Base-by-base conservation (phyloP, 108 stramenopile species). In the Skeletonema menzelii region DNA sequence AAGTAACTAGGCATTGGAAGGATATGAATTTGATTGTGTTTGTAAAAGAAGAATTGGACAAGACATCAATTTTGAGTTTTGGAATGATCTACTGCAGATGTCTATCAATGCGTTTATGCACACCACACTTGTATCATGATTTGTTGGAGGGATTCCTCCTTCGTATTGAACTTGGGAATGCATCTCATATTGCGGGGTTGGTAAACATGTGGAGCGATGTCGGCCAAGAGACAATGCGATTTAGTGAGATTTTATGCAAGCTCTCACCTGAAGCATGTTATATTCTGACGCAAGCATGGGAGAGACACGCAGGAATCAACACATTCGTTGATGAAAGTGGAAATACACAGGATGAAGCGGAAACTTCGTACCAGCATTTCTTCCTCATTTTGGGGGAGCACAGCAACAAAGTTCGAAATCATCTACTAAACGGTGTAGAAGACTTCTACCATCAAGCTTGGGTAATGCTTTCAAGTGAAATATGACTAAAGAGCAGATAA, bases 251-350 rank as follows among this genome's bases (percentile, higher is more conserved):
- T n/a, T 38, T 77, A 47, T 17, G 49, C 31, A 46, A 24, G 17
- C 34, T 76, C 22, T 31, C 55, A 4, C 69, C 42, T 27, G 64
- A 69, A 60, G 65, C 76, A 30, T 66, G 69, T 37, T 77, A 46
- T 31, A 30, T 71, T 30, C 42, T 76, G 22, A 65, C 69, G 0
- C 63, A 77, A 49, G 76, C 76, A n/a, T 77, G 76, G 76, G 76
- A 77, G 37, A 70, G 56, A 44, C 59, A 60, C 65, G 49, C 56
- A 31, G 60, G 44, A 8, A 5, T 15, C 14, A 49, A 46, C 15
- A 55, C 26, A 27, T 6, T 15, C 5, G 28, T 32, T 7, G 34
- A 8, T 13, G 46, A 59, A 11, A 24, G 5, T 10, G 40, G 14
- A 27, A 13, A 37, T 12, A 4, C 11, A 17, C 35, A 65, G 7